These are phyloP conservation scores for Pyricularia sp. DNA, from an alignment of 2,329 filamentous ascomycete species.

Conservation along the genomic window DNA sequence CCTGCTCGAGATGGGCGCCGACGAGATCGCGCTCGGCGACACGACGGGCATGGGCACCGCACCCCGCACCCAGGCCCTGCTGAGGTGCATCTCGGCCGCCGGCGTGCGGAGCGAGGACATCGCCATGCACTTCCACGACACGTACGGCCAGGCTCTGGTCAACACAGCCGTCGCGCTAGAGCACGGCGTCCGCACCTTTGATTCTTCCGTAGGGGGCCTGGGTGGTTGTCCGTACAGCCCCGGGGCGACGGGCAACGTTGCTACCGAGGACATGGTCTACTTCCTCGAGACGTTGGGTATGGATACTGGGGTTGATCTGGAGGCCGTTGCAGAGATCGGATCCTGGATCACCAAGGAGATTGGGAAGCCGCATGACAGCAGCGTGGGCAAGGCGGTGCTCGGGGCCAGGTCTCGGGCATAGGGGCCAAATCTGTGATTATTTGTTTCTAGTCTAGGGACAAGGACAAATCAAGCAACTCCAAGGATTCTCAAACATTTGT, in stretches of 20 bases:
- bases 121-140: conserved; percentile 83
- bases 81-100: conserved; percentile 55
- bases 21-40: conserved; percentile 84
- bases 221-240: conserved; percentile 81
- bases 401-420: conserved; percentile 30
- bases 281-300: conserved; percentile 66
- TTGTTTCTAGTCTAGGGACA: background rate
- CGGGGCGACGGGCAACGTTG: conserved; percentile 78
- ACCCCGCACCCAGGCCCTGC: conserved; percentile 55
- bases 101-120: conserved; percentile 62
- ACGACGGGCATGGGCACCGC: conserved; percentile 86
- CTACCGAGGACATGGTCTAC: conserved; percentile 77
- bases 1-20: conserved; percentile 76
- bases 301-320: conserved; percentile 62
- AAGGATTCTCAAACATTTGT: background rate
- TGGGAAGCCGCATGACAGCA: conserved; percentile 53
- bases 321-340: conserved; percentile 58
- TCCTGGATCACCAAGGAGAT: conserved; percentile 61
- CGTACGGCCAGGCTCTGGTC: conserved; percentile 76
- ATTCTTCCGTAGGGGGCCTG: conserved; percentile 69
- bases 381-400: conserved; percentile 56
- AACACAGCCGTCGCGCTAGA: conserved; percentile 72
- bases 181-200: conserved; percentile 69
- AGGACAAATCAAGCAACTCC: background rate
- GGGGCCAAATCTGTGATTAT: background rate